These are phyloP conservation scores for Fulvia fulva DNA, from an alignment of 2,329 filamentous ascomycete species.

Conservation along the genomic window DNA sequence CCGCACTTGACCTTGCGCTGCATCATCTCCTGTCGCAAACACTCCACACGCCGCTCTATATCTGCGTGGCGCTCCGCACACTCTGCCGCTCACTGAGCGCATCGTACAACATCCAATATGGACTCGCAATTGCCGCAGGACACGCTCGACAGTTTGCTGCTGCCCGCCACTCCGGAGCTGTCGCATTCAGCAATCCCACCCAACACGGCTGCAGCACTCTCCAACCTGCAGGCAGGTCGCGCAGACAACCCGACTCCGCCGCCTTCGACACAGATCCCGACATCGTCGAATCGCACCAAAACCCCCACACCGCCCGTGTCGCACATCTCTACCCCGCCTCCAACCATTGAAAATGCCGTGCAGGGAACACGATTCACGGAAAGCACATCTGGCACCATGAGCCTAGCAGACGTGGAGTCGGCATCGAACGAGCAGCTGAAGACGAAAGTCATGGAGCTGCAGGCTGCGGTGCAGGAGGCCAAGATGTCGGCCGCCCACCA, in stretches of 20 bases:
- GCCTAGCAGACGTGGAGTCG: slow-evolving; percentile 49
- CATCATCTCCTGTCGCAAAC: not conserved
- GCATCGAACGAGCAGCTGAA: slow-evolving; percentile 52
- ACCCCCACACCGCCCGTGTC: slow-evolving; percentile 51
- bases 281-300: slow-evolving; percentile 35
- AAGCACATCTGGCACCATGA: slow-evolving; percentile 35
- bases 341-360: slow-evolving; percentile 32
- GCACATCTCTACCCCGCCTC: slow-evolving; percentile 49
- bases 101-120: slow-evolving; percentile 2
- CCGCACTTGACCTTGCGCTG: not conserved
- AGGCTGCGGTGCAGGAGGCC: slow-evolving; percentile 56
- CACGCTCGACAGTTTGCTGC: slow-evolving; percentile 14
- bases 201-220: slow-evolving; percentile 2
- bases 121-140: slow-evolving; percentile 10
- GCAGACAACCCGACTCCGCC: slow-evolving; percentile 56
- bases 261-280: slow-evolving; percentile 52
- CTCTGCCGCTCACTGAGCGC: not conserved
- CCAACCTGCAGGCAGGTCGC: slow-evolving; percentile 17
- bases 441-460: slow-evolving; percentile 50
- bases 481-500: slow-evolving; percentile 86
- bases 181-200: slow-evolving; percentile 33
- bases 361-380: slow-evolving; percentile 15
- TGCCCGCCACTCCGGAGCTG: slow-evolving; percentile 27
- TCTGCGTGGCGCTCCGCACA: not conserved
- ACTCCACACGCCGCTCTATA: not conserved